Base-by-base conservation (phyloP, 305 asterid species). In the Fraxinus albicans region DNA sequence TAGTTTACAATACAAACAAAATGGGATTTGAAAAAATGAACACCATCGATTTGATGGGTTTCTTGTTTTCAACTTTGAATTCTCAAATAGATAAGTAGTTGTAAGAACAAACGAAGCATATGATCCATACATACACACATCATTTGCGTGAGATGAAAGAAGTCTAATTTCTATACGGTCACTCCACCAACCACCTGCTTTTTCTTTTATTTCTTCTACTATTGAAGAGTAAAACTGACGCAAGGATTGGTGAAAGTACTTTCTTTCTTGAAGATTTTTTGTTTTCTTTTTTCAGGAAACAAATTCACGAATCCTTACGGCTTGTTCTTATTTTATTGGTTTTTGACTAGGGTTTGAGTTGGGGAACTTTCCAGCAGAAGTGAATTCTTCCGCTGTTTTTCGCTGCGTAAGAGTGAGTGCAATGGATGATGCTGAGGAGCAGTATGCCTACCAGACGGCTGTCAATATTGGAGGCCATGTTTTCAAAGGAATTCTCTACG, bases 361-460 rank as follows among this genome's bases (percentile, higher is more conserved):
- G 85, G 94, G 91, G 8, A 87, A 90, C 35, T 92, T 91, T 75
- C 98, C 98, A 9, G 83, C 97, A 0, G 97, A 94, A 84, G 88
- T 92, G 81, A 94, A 83, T 73, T 88, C 91, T 0, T 86, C 91
- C 44, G 98, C 97, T 15, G 88, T 90, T 0, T 94, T 94, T 76
- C 92, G 98, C 5, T 91, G 98, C 86, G 94, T 94, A 80, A 89
- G 89, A 85, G 98, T 94, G 85, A 94, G 94, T 80, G 90, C 95
- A n/a, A 83, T 90, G 86, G 95, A 91, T 21, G 94, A 94, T 5
- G 92, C 90, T 4, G 97, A 87, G 25, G 96, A 94, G 77, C 96
- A 92, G 76, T 86, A 85, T 85, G 98, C 97, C 0, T 94, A 94
- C 47, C 96, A 94, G 80, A 93, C 98, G 15, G 96, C 98, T 55